Base-by-base conservation (phyloP, 805 yeast species). In the Suhomyces tanzawaensis region DNA sequence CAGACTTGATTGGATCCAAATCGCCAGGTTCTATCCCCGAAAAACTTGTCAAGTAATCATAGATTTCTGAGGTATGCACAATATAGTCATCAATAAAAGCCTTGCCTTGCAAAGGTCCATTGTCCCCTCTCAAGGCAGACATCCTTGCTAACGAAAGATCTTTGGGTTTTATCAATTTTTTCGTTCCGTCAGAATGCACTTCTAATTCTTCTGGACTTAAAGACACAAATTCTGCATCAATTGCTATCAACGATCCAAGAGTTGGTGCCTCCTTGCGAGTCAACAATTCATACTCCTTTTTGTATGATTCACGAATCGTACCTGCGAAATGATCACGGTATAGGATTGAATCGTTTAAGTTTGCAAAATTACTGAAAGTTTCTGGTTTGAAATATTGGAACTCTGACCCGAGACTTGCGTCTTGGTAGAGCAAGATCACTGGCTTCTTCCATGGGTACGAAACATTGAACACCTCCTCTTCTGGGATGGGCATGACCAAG, bases 21-120 rank as follows among this genome's bases (percentile, higher is more conserved):
- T 95, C 99, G 1, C 95, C 96, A 0, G 82, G 83, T 49, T 85
- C 88, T 37, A 93, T 90, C n/a, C 99, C 99, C 9, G 96, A 88
- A 51, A 76, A 93, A 9, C 81, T 79, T 0, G 99, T 95, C 47
- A 91, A 69, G 53, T 93, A 90, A 59, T 93, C 95, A 37, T 82
- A 78, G 37, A 93, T 82, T 17, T 70, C 77, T 35, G 77, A 79
- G 15, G 76, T 75, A 23, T 88, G 85, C 5, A 81, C 80, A 47
- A 93, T 85, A 55, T 90, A 88, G 57, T 93, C 99, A 58, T 93
- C 99, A 44, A 93, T 85, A 52, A 93, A 87, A 4, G 96, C 89
- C 1, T 71, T 73, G 0, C 89, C 93, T 42, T 76, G 77, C 32
- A 69, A 62, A 0, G 74, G 76, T 0, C 89, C 90, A 19, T 75